phyloP scores from a whole-genome alignment of 2,329 filamentous ascomycete genomes.

The Penicillium sp. region DNA sequence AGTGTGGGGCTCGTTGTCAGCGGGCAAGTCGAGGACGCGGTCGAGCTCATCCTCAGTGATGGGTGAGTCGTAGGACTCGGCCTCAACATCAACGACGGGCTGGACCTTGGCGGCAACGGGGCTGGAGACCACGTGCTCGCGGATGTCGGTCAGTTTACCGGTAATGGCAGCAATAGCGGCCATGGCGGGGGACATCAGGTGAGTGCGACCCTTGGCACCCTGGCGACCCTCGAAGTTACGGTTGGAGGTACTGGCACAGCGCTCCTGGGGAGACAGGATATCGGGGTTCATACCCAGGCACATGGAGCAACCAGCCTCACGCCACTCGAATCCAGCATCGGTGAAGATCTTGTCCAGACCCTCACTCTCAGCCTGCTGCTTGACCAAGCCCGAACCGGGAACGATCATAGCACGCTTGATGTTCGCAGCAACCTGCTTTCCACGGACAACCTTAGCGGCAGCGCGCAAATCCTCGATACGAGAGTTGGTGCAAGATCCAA shows the following conservation, averaged over 20 bases:
- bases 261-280: conserved; percentile 86
- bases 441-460: conserved; percentile 81
- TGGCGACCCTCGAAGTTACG: conserved; percentile 97
- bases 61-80: conserved; percentile 57
- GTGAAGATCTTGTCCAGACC: conserved; percentile 90
- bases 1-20: conserved; percentile 65
- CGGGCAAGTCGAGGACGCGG: conserved; percentile 60
- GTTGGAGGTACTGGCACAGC: conserved; percentile 94
- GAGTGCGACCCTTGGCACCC: conserved; percentile 85
- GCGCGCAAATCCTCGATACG: conserved; percentile 93
- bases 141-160: conserved; percentile 88
- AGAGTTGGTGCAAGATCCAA: conserved; percentile 96
- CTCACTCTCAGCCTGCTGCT: conserved; percentile 85
- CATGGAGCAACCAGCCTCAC: conserved; percentile 98
- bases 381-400: conserved; percentile 91
- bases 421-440: conserved; percentile 81
- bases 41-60: conserved; percentile 64
- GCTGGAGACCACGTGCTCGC: conserved; percentile 64
- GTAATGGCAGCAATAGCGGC: conserved; percentile 86
- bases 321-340: conserved; percentile 95
- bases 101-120: conserved; percentile 51
- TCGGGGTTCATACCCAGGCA: conserved; percentile 99
- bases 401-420: conserved; percentile 96
- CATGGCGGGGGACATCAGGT: conserved; percentile 97
- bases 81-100: conserved; percentile 60